Base-by-base conservation (phyloP, 257 asterid genomes). In the Solanum pennellii region DNA sequence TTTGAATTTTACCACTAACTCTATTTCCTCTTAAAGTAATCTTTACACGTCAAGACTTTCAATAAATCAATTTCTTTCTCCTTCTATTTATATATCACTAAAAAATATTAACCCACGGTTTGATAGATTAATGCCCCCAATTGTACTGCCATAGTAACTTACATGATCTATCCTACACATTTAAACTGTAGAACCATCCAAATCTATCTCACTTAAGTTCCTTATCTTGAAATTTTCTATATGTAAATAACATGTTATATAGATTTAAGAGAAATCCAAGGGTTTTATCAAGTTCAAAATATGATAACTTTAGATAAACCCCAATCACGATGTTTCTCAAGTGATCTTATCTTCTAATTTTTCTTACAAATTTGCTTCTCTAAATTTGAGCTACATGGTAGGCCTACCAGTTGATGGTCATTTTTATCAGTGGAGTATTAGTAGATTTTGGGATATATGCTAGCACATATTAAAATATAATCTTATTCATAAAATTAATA, bases 171-270 rank as follows among this genome's bases (percentile, higher is more conserved):
- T 87, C 92, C 95, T 96, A 12, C 87, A 84, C 91, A 12, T 94
- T 93, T 95, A 93, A 87, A 93, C 89, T 88, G 93, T 92, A 69
- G 90, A 90, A 89, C 89, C 89, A 83, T 92, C 98, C 86, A 83
- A 39, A 90, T 91, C 96, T 88, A 90, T 85, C 87, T 91, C 98
- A 77, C 91, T 91, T 87, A 88, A 92, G 93, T 88, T 91, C 90
- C 91, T 93, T 84, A 85, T 88, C 93, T 92, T 94, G 44, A 91
- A 60, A 85, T 86, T 86, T 27, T 69, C 89, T 75, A 87, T 47
- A 90, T 93, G 96, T 97, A 89, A 31, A 83, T 68, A 44, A 82
- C 47, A 85, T 87, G 79, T 59, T 60, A 87, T 37, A 68, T 47
- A 73, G 88, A 85, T 56, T 75, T 31, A 83, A 83, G 27, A 88